phyloP scores from a whole-genome alignment of 345 rosid genomes.

The Microcos paniculata region DNA sequence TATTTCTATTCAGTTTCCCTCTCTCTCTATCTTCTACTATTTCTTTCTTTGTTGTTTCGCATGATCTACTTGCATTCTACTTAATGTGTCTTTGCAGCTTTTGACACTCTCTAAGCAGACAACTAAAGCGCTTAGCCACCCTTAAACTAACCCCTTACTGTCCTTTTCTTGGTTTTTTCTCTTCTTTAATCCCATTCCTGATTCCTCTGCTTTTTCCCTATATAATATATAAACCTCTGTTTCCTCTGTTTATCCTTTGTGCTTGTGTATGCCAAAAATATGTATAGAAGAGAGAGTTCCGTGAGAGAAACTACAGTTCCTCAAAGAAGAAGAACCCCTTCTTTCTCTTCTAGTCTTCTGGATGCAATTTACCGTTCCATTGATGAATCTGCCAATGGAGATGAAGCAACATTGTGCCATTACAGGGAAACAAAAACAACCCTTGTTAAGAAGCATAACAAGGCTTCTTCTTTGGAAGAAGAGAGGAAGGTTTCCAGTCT shows the following conservation, averaged over 20 bases:
- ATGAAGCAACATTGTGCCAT: slow-evolving; percentile 13
- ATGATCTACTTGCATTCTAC: slow-evolving; percentile 31
- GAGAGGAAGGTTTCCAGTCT: slow-evolving; percentile 24
- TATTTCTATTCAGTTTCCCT: not conserved
- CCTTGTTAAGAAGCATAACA: slow-evolving; percentile 37
- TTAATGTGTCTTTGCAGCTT: slow-evolving; percentile 48
- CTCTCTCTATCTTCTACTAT: not conserved
- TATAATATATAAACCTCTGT: slow-evolving; percentile 19
- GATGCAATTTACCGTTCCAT: slow-evolving; percentile 75
- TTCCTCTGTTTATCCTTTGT: not conserved
- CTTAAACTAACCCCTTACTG: slow-evolving; percentile 22
- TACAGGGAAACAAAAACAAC: slow-evolving; percentile 25
- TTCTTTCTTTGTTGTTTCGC: slow-evolving; percentile 24
- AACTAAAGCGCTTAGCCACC: slow-evolving; percentile 25
- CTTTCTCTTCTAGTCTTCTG: slow-evolving; percentile 82
- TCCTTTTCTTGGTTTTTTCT: slow-evolving; percentile 15
- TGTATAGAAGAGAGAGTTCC: slow-evolving; percentile 42
- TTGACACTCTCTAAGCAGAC: slow-evolving; percentile 64
- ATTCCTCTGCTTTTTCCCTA: slow-evolving; percentile 20
- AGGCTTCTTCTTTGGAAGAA: not conserved
- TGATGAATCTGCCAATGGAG: slow-evolving; percentile 41
- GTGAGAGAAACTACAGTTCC: slow-evolving; percentile 25
- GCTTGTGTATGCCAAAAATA: slow-evolving; percentile 8
- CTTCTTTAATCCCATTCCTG: not conserved
- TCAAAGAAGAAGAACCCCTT: slow-evolving; percentile 71